phyloP scores from a whole-genome alignment of 2,329 filamentous ascomycete genomes.

The Teratosphaeria viscida region DNA sequence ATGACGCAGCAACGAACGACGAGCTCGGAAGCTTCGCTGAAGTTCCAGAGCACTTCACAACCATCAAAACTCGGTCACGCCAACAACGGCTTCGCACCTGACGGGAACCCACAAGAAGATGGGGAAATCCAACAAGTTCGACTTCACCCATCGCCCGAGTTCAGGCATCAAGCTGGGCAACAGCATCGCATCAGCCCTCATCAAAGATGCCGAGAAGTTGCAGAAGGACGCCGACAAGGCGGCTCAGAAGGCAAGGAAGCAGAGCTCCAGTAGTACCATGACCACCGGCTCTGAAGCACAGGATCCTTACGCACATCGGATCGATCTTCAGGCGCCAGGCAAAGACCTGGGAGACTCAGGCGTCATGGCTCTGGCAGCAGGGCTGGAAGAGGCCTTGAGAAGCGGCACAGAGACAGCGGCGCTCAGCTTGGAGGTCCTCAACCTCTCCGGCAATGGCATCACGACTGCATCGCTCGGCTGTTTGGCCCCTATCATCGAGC shows the following conservation, averaged over 20 bases:
- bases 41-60: neutral
- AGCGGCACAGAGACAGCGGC: conserved; percentile 19
- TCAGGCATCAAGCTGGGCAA: conserved; percentile 36
- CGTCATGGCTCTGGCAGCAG: conserved; percentile 32
- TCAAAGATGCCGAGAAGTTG: conserved; percentile 24
- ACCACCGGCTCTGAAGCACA: conserved; percentile 6
- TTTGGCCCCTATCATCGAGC: conserved; percentile 32
- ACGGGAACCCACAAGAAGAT: conserved; percentile 1
- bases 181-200: conserved; percentile 36
- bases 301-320: conserved; percentile 11
- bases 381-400: conserved; percentile 30
- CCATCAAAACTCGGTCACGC: neutral
- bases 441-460: conserved; percentile 35
- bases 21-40: neutral
- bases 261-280: conserved; percentile 14
- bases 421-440: conserved; percentile 36
- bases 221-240: conserved; percentile 19
- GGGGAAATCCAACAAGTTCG: conserved; percentile 28
- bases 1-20: neutral
- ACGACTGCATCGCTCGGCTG: conserved; percentile 31
- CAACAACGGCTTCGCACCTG: neutral
- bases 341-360: conserved; percentile 39
- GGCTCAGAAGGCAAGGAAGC: conserved; percentile 17
- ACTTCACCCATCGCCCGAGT: conserved; percentile 34
- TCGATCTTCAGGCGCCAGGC: conserved; percentile 37